Evolutionary conservation across 1,139 yeast genomes (phyloP).

Genomic region (Yamadazyma atlantica): DNA sequence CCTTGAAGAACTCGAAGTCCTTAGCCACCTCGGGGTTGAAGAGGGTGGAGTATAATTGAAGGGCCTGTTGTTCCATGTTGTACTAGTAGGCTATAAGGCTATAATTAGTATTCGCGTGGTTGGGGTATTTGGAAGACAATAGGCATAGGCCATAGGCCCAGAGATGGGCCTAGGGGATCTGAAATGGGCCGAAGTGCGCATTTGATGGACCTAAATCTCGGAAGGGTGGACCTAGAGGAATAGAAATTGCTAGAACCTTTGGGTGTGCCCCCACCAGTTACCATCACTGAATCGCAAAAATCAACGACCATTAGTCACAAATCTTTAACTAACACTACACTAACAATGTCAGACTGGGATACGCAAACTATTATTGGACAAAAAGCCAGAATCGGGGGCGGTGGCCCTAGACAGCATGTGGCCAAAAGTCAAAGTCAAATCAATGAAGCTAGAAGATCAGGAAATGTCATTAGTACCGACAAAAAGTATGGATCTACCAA

Average conservation of each 20-base stretch:
- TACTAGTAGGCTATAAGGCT: no score
- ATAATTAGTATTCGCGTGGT: no score
- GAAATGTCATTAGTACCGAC: slow-evolving; percentile 86
- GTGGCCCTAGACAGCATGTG: slow-evolving; percentile 84
- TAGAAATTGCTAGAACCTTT: background rate
- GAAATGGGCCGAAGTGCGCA: no score
- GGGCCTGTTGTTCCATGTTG: slow-evolving; percentile 5
- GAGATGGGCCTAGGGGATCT: no score
- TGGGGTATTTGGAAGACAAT: no score
- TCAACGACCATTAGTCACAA: background rate
- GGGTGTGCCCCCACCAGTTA: no score
- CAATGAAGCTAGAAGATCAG: slow-evolving; percentile 92
- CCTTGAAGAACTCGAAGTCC: slow-evolving; percentile 23
- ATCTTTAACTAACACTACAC: background rate
- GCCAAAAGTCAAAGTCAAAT: slow-evolving; percentile 77
- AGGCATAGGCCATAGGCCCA: no score
- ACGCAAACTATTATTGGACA: slow-evolving; percentile 83
- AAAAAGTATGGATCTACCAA: slow-evolving; percentile 83
- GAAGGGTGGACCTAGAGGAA: background rate
- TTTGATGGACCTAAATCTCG: no score
- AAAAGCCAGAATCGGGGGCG: slow-evolving; percentile 83
- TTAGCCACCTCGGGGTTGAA: slow-evolving; percentile 21
- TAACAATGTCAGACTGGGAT: slow-evolving; percentile 77
- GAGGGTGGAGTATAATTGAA: slow-evolving; percentile 23
- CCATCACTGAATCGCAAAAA: no score